Percentiles rank a stretch among this genome's conserved stretches.
phyloP scores from a whole-genome alignment of 2,329 filamentous ascomycete genomes.

The Pseudocercospora pini-densiflorae region DNA sequence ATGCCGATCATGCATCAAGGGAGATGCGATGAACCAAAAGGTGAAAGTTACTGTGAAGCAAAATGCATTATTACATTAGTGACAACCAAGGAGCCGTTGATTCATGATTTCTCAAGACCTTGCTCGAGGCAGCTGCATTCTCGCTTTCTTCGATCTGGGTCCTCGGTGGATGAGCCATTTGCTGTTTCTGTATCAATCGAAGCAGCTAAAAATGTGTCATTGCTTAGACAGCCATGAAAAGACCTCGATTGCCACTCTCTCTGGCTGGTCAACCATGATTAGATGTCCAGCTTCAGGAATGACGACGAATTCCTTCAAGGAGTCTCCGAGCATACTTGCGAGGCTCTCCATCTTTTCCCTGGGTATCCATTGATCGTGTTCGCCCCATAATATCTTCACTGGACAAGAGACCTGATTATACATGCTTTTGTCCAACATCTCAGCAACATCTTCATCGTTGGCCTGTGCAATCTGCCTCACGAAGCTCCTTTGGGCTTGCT shows the following conservation, averaged over 20 bases:
- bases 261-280: slow-evolving; percentile 50
- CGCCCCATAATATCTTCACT: slow-evolving; percentile 52
- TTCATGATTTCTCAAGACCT: too few species aligned
- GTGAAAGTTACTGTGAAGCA: too few species aligned
- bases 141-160: too few species aligned
- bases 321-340: slow-evolving; percentile 37
- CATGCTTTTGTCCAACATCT: slow-evolving; percentile 44
- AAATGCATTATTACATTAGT: too few species aligned
- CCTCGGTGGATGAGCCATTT: too few species aligned
- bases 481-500: slow-evolving; percentile 43
- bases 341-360: slow-evolving; percentile 44
- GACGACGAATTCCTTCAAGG: slow-evolving; percentile 41
- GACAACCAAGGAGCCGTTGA: too few species aligned
- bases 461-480: slow-evolving; percentile 44
- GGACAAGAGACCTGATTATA: slow-evolving; percentile 38
- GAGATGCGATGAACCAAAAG: not conserved
- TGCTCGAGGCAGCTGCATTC: too few species aligned
- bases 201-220: not conserved
- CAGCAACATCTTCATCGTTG: slow-evolving; percentile 43
- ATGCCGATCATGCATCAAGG: not conserved
- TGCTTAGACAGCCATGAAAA: slow-evolving; percentile 38
- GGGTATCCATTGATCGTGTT: slow-evolving; percentile 51
- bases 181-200: too few species aligned
- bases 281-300: slow-evolving; percentile 51
- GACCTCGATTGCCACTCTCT: slow-evolving; percentile 46